Evolutionary conservation across 1,284 basidiomycete species (phyloP).

Genomic region (Fereydounia khargensis): DNA sequence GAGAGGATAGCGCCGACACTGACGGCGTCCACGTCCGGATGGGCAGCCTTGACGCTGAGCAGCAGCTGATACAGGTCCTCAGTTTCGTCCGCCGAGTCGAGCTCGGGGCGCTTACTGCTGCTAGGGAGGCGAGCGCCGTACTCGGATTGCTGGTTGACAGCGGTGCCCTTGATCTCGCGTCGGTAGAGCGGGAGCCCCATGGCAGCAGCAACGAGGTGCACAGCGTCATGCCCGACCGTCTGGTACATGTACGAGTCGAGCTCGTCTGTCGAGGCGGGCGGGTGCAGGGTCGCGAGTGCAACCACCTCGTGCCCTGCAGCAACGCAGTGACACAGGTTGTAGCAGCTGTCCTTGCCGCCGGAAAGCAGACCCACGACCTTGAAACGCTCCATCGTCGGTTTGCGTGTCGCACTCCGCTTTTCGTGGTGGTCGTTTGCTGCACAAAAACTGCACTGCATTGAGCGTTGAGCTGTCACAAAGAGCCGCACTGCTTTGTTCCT

Average conservation of each 20-base stretch:
- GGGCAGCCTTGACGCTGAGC: constrained; percentile 65
- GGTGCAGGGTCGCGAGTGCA: constrained; percentile 83
- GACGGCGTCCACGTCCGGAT: constrained; percentile 82
- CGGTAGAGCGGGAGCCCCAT: constrained; percentile 83
- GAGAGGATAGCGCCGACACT: constrained; percentile 95
- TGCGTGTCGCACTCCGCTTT: too few relatives aligned
- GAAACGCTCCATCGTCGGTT: too few relatives aligned
- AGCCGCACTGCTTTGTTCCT: too few relatives aligned
- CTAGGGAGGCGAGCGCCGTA: constrained; percentile 66
- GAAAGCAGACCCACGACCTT: constrained; percentile 93
- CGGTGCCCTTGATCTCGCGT: constrained; percentile 73
- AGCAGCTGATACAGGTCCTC: constrained; percentile 87
- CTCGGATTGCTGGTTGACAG: constrained; percentile 77
- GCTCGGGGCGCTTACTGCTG: not conserved
- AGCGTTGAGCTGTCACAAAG: too few relatives aligned
- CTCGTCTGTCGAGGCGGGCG: constrained; percentile 82
- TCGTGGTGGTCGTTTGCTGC: too few relatives aligned
- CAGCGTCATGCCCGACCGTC: constrained; percentile 91
- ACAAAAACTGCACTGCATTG: too few relatives aligned
- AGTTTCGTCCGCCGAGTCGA: constrained; percentile 75
- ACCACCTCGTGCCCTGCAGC: constrained; percentile 83
- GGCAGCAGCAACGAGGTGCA: constrained; percentile 80
- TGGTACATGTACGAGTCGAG: constrained; percentile 98
- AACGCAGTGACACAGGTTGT: constrained; percentile 85
- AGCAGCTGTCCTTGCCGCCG: constrained; percentile 97